phyloP scores from a whole-genome alignment of 2,329 filamentous ascomycete genomes.

The Cordyceps cateniannulata region DNA sequence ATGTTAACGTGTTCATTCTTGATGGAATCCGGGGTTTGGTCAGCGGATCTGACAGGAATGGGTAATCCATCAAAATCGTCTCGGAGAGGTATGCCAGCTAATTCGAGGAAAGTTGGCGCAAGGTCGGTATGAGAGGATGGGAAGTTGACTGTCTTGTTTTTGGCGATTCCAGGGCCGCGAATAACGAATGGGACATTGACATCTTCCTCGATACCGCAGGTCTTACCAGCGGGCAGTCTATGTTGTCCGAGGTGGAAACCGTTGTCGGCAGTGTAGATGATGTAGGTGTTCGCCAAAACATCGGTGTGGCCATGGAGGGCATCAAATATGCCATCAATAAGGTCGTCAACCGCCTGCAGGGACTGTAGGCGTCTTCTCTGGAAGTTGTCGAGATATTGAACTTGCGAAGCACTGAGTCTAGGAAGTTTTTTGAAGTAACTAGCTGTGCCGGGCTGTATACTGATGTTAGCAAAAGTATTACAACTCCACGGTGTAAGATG shows the following conservation, averaged over 20 bases:
- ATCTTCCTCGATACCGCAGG: constrained; percentile 45
- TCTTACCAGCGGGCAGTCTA: constrained; percentile 43
- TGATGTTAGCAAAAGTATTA: not conserved
- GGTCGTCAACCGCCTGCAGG: constrained; percentile 39
- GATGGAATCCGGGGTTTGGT: constrained; percentile 10
- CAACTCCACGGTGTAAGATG: not conserved
- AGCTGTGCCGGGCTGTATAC: constrained; percentile 27
- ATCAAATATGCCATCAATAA: constrained; percentile 33
- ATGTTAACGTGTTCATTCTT: constrained; percentile 43
- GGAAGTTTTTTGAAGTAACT: constrained; percentile 38
- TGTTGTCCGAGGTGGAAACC: constrained; percentile 50
- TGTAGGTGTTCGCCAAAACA: constrained; percentile 38
- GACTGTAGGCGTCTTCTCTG: constrained; percentile 36
- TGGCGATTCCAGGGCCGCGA: constrained; percentile 40
- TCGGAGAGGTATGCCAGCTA: constrained; percentile 27
- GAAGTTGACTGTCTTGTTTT: constrained; percentile 27
- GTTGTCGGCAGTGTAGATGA: constrained; percentile 47
- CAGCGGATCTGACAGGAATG: constrained; percentile 29
- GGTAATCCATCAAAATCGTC: constrained; percentile 45
- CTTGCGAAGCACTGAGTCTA: constrained; percentile 23
- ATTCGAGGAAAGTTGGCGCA: constrained; percentile 45
- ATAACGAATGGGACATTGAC: constrained; percentile 46
- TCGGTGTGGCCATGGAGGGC: constrained; percentile 24
- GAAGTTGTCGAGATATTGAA: constrained; percentile 32
- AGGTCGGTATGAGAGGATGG: constrained; percentile 49